Conservation (phyloP, 768 basidiomycete genomes). For the Chiua virens region DNA sequence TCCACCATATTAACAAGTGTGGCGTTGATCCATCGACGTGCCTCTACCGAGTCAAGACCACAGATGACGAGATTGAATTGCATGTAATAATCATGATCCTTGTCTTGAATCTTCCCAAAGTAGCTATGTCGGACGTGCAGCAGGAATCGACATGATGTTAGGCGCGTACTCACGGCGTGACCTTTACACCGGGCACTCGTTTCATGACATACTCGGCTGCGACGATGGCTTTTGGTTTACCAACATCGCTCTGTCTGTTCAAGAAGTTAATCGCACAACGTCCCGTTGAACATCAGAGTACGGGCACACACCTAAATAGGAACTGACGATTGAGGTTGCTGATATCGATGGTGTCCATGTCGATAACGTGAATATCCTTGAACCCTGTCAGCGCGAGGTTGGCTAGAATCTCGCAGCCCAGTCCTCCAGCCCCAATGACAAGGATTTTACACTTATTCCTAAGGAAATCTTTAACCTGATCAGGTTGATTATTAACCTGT, state of each 20-base stretch:
- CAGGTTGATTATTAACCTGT: background rate
- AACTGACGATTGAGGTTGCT: slow-evolving; percentile 99
- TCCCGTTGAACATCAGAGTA: background rate
- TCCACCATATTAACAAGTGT: slow-evolving; percentile 95
- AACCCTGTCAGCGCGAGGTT: slow-evolving; percentile 96
- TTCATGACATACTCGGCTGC: slow-evolving; percentile 98
- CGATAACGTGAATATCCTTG: slow-evolving; percentile 98
- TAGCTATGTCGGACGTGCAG: slow-evolving; percentile 53
- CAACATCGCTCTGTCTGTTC: slow-evolving; percentile 82
- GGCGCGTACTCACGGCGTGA: slow-evolving; percentile 77
- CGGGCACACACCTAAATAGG: slow-evolving; percentile 75
- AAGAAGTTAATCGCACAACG: background rate
- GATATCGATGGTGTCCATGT: slow-evolving; percentile 99
- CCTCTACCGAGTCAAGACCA: slow-evolving; percentile 96
- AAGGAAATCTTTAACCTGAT: slow-evolving; percentile 85
- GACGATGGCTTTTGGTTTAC: slow-evolving; percentile 88
- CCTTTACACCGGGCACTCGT: slow-evolving; percentile 92
- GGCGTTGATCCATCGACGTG: slow-evolving; percentile 97
- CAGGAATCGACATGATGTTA: background rate
- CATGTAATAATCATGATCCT: slow-evolving; percentile 91
- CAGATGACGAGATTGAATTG: slow-evolving; percentile 98
- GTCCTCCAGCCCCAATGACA: slow-evolving; percentile 96
- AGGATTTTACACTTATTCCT: slow-evolving; percentile 85
- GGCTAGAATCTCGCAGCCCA: slow-evolving; percentile 96
- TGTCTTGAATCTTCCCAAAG: slow-evolving; percentile 98